A percentile compares a stretch with the other conserved stretches of the same genome.
These are phyloP conservation scores for Yamadazyma insecticola DNA, from an alignment of 805 yeast species.

Conservation along the genomic window DNA sequence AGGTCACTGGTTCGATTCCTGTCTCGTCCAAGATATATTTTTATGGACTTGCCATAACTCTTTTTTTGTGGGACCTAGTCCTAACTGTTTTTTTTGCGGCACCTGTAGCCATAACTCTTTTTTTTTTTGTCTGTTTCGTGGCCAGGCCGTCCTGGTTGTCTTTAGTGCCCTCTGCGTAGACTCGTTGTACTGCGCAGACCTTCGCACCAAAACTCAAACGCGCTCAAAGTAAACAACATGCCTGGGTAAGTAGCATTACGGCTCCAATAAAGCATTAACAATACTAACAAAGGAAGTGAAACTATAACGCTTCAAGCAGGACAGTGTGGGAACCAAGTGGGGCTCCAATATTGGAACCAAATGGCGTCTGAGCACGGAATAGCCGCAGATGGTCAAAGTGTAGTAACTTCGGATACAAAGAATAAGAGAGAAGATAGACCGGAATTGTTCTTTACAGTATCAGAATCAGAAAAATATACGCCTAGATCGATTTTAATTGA, in stretches of 20 bases:
- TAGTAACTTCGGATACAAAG: slow-evolving; percentile 6
- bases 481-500: slow-evolving; percentile 87
- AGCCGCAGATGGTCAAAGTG: slow-evolving; percentile 49
- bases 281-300: slow-evolving; percentile 43
- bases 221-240: slow-evolving; percentile 11
- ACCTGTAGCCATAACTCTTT: too few species aligned
- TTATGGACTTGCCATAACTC: too few species aligned
- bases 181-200: too few species aligned
- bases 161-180: too few species aligned
- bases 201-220: slow-evolving; percentile 5
- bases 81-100: too few species aligned
- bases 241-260: slow-evolving; percentile 17
- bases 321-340: slow-evolving; percentile 97
- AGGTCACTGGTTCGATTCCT: slow-evolving; percentile 79
- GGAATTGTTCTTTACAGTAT: slow-evolving; percentile 74
- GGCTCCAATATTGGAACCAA: slow-evolving; percentile 89
- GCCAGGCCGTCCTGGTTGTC: too few species aligned
- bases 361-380: slow-evolving; percentile 85
- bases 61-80: too few species aligned
- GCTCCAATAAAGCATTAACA: not conserved
- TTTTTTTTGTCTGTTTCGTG: too few species aligned
- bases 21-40: slow-evolving; percentile 80
- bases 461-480: slow-evolving; percentile 72
- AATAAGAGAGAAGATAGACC: slow-evolving; percentile 57
- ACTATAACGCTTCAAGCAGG: slow-evolving; percentile 73